Evolutionary conservation across 768 basidiomycete species (phyloP), one percentile per base, ranked within the genome.

Genomic region (Mycena leptocephala): DNA sequence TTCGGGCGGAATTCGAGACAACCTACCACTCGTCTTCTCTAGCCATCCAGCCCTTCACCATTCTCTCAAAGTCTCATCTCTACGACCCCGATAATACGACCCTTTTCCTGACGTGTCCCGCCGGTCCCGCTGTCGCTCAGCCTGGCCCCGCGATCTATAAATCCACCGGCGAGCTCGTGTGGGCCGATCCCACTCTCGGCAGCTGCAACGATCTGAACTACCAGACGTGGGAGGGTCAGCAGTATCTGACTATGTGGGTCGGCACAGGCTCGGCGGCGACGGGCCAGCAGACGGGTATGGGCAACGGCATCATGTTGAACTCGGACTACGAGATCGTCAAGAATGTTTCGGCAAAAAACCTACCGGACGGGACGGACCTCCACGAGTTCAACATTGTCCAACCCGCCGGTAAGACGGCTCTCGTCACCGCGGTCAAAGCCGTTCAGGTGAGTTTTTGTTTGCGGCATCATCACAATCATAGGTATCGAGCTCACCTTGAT

Each of bases 1-100:
- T n/a, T n/a, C n/a, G n/a, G n/a, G 43, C 43, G 7, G 18, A 2
- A 46, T 70, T 63, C 61, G 74, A 75, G 33, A 30, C 16, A 10
- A 75, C 74, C 9, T 75, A 69, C 61, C 58, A 70, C 35, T 75
- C 74, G 14, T 63, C 67, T 32, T 43, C 74, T 9, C 61, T 70
- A 5, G 74, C 67, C 26, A 64, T 75, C n/a, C 67, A 75, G 26
- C 74, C 74, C 2, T 68, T 75, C 33, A 70, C 68, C 37, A 46
- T 75, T 24, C 68, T 70, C 28, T 22, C 24, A 61, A 39, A 53
- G 11, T 33, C 59, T 3, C 61, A 28, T 0, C 7, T 18, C 28
- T 75, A 70, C 61, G 74, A 75, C 41, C 62, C 74, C 37, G 43
- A 75, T 26, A 75, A 75, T 26, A 65, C 51, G 33, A 75, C 46